Conservation (phyloP, 1,284 basidiomycete species). For the Malassezia psittaci region DNA sequence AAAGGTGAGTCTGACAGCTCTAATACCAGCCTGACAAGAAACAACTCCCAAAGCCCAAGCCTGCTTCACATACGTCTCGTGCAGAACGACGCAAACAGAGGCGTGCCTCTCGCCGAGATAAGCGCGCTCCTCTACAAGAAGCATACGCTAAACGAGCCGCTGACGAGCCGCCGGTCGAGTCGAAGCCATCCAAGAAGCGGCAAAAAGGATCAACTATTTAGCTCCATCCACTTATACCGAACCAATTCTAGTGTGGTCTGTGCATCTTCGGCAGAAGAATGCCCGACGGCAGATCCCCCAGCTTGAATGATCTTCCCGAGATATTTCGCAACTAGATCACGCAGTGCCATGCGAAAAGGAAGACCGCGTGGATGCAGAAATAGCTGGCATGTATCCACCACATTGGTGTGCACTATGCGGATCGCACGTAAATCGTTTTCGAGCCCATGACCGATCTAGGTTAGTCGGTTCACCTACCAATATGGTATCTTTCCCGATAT, state of each 20-base stretch:
- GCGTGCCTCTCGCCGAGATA: constrained; percentile 9
- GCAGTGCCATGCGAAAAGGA: constrained; percentile 35
- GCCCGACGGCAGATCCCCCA: constrained; percentile 27
- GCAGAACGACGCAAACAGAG: constrained; percentile 13
- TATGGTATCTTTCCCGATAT: constrained; percentile 32
- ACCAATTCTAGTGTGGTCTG: constrained; percentile 34
- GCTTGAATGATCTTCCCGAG: constrained; percentile 40
- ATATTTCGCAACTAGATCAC: constrained; percentile 28
- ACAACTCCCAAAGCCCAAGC: neutral
- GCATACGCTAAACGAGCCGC: neutral
- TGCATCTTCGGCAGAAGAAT: constrained; percentile 40
- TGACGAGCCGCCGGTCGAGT: neutral
- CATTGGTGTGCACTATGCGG: constrained; percentile 29
- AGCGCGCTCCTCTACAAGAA: constrained; percentile 4
- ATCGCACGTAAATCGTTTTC: constrained; percentile 43
- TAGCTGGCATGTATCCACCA: constrained; percentile 38
- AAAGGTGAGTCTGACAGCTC: neutral
- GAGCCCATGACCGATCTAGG: constrained; percentile 34
- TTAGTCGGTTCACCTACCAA: constrained; percentile 14
- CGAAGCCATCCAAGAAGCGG: neutral
- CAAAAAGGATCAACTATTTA: neutral
- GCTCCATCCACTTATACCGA: constrained; percentile 17
- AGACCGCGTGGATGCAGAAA: constrained; percentile 38
- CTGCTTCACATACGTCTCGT: neutral
- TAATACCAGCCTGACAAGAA: neutral